Conservation (phyloP, 2,329 filamentous ascomycete species). For the Fusarium fujikuroi region DNA sequence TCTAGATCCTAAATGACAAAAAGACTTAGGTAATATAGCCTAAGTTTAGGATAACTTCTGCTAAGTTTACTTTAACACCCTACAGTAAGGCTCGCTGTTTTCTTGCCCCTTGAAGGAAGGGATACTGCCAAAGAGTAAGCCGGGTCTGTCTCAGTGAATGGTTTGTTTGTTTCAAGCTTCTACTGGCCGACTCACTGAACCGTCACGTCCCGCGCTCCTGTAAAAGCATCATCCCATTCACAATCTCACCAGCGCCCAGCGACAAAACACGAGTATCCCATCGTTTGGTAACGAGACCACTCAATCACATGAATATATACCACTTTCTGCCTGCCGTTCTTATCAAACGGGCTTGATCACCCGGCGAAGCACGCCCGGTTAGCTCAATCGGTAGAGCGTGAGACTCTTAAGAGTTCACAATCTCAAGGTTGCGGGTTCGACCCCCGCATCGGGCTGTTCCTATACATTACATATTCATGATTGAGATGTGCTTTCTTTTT, state of each 20-base stretch:
- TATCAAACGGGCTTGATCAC: slow-evolving; percentile 41
- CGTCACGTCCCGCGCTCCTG: background rate
- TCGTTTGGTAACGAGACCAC: too few relatives aligned
- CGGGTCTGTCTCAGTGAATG: background rate
- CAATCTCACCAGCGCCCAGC: accelerated
- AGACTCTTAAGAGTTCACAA: slow-evolving; percentile 66
- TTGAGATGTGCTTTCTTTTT: slow-evolving; percentile 36
- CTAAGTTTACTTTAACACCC: too few relatives aligned
- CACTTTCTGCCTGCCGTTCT: accelerated
- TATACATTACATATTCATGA: slow-evolving; percentile 40
- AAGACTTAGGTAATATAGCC: too few relatives aligned
- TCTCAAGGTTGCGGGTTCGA: slow-evolving; percentile 69
- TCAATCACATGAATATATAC: accelerated
- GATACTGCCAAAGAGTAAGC: too few relatives aligned
- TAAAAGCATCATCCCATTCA: too few relatives aligned
- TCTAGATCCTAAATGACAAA: too few relatives aligned
- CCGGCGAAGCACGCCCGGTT: slow-evolving; percentile 60
- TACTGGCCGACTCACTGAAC: too few relatives aligned
- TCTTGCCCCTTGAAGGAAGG: too few relatives aligned
- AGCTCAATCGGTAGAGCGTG: slow-evolving; percentile 67
- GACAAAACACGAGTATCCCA: background rate
- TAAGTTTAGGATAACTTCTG: too few relatives aligned
- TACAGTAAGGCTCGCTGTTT: too few relatives aligned
- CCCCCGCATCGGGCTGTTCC: slow-evolving; percentile 56
- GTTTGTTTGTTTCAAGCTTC: background rate